phyloP scores from a whole-genome alignment of 441 rosid genomes.

The Isatis lusitanica region DNA sequence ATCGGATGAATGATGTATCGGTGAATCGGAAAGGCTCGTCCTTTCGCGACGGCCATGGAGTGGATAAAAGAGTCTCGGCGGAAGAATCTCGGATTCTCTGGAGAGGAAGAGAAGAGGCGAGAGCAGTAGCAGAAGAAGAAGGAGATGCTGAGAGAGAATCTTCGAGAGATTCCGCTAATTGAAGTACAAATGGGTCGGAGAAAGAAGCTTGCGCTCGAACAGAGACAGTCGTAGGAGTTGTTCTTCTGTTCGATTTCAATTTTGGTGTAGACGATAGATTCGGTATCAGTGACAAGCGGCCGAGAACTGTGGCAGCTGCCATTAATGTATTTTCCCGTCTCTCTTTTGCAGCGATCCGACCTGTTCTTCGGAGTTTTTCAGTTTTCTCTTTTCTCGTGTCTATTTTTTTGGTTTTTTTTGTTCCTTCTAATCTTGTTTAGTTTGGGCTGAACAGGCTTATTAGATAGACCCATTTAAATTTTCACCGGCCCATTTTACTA shows the following conservation, averaged over 20 bases:
- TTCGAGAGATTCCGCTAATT: constrained; percentile 81
- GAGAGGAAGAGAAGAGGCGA: constrained; percentile 38
- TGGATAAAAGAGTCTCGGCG: constrained; percentile 65
- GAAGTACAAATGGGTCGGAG: constrained; percentile 88
- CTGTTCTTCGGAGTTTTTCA: neutral
- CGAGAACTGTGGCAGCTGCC: constrained; percentile 49
- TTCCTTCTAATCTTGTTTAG: neutral
- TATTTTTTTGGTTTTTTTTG: too few relatives aligned
- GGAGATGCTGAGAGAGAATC: constrained; percentile 62
- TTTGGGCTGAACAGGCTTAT: too few relatives aligned
- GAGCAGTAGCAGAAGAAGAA: constrained; percentile 13
- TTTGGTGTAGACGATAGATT: constrained; percentile 33
- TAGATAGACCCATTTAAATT: too few relatives aligned
- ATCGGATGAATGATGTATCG: constrained; percentile 68
- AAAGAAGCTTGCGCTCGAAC: constrained; percentile 48
- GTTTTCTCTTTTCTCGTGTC: neutral
- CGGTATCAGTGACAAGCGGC: constrained; percentile 36
- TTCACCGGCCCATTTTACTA: too few relatives aligned
- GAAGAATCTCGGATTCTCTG: constrained; percentile 69
- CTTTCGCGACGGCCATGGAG: constrained; percentile 84
- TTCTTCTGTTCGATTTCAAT: constrained; percentile 31
- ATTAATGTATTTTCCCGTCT: constrained; percentile 23
- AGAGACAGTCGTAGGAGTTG: constrained; percentile 37
- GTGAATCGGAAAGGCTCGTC: constrained; percentile 89
- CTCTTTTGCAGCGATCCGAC: constrained; percentile 15